Evolutionary conservation across 345 rosid species (phyloP).

Genomic region (Schrenkiella parvula): DNA sequence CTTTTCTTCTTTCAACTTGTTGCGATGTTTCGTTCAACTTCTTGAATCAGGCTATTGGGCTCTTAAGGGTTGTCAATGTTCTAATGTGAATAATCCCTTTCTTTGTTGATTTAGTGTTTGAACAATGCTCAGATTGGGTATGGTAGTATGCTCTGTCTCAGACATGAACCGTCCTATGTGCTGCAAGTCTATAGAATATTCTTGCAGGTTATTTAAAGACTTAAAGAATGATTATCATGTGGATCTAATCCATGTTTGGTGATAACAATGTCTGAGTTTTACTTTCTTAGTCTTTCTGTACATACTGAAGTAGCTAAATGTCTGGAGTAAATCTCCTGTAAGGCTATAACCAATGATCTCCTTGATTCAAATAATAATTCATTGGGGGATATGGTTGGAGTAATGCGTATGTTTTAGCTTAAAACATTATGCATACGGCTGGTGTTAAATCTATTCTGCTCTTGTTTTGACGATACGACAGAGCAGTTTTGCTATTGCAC

Average conservation of each 20-base stretch:
- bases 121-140: neutral
- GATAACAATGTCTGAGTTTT: conserved; percentile 11
- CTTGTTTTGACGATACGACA: neutral
- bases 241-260: neutral
- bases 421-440: neutral
- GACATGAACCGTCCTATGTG: neutral
- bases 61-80: neutral
- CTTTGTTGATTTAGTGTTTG: neutral
- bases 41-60: conserved; percentile 1
- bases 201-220: conserved; percentile 15
- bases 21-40: neutral
- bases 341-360: neutral
- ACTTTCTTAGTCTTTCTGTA: neutral
- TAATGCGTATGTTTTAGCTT: conserved; percentile 10
- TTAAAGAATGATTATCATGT: neutral
- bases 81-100: conserved; percentile 4
- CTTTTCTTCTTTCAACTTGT: neutral
- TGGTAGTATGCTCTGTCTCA: neutral
- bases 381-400: neutral
- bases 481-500: conserved; percentile 8
- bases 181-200: neutral
- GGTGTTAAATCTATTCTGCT: conserved; percentile 2
- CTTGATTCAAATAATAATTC: neutral
- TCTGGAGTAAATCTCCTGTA: neutral
- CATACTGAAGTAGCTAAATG: neutral